Base-by-base conservation (phyloP, 2,329 filamentous ascomycete genomes). In the Zalaria obscura region DNA sequence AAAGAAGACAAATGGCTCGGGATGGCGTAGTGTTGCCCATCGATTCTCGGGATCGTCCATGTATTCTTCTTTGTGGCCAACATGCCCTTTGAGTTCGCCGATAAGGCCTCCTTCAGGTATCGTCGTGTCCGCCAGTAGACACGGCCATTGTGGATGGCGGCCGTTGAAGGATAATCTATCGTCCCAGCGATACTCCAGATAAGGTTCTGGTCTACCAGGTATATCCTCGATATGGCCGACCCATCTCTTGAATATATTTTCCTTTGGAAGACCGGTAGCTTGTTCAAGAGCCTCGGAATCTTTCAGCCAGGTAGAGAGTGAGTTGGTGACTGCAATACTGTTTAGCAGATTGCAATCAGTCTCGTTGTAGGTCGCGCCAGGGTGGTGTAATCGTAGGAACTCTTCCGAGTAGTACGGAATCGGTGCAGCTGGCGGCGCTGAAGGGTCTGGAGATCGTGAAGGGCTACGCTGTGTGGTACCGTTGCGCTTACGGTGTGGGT, bases 291-390 rank as follows among this genome's bases (percentile, higher is more conserved):
- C 77, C 8, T 78, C 75, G 1, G 76, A 74, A 46, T 93, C 81
- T 43, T 75, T 77, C 26, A 93, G 70, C 88, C 89, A 96, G 3
- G 72, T 68, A 0, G 82, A 80, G 44, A 93, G 72, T 10, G 78
- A 73, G 45, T 82, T 82, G 3, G 83, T 80, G 31, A 93, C 78
- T 31, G 70, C 71, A 7, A 95, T 72, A 50, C 76, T 85, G 35
- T 77, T 79, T 55, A 86, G 88, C 0, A 82, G 76, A 56, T 94
- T 95, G 46, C 78, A 81, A 42, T 80, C 70, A 5, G 76, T 59
- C 66, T 75, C 48, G 44, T 76, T 69, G 3, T 43, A 44, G 10
- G 41, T 38, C n/a, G 40, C 39, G 10, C 40, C 29, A 27, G 42
- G 43, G n/a, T 42, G 35, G 42, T 58, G 58, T 28, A 87, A 69